Evolutionary conservation across 169 alveolate species (phyloP), one percentile per base, ranked within the genome.

Genomic region (Plasmodium gaboni): DNA sequence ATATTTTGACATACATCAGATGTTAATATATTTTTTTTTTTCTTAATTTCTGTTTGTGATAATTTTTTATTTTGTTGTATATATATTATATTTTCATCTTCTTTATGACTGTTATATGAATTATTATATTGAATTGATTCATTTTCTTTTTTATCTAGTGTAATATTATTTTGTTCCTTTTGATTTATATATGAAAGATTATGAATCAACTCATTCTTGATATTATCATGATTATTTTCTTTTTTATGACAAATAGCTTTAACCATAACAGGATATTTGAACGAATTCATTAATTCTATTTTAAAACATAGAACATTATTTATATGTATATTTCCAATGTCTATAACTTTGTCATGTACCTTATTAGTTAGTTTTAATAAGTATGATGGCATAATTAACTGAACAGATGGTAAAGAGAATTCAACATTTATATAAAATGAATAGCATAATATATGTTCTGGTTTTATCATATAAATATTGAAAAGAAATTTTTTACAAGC

Each of bases 401-500:
- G 68, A 53, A 68, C 69, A 61, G 85, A 67, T 12, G 91, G 91
- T 48, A 83, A 83, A 83, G 44, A 83, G 69, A 83, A 83, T 55
- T 83, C 83, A 9, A 83, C 83, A 68, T 46, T 83, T 57, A 83
- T 83, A 61, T 83, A 83, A 57, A 83, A 83, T 48, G 85, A 68
- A 68, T 68, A 83, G 50, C 91, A 83, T 38, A 83, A 68, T 17
- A 55, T 5, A 51, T 50, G 53, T 55, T 51, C 48, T 10, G 67
- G 57, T 32, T 55, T 83, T 10, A 46, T 59, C 59, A 83, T 44
- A 63, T 68, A 50, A 1, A 83, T 24, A 53, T 83, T 83, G 55
- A 83, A 60, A 24, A 83, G 71, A 83, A 68, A 83, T 68, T 68
- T 83, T 53, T 68, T 83, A 69, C 85, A 32, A 55, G 53, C 91